Conservation (phyloP, 257 asterid species). For the Sherardia arvensis region DNA sequence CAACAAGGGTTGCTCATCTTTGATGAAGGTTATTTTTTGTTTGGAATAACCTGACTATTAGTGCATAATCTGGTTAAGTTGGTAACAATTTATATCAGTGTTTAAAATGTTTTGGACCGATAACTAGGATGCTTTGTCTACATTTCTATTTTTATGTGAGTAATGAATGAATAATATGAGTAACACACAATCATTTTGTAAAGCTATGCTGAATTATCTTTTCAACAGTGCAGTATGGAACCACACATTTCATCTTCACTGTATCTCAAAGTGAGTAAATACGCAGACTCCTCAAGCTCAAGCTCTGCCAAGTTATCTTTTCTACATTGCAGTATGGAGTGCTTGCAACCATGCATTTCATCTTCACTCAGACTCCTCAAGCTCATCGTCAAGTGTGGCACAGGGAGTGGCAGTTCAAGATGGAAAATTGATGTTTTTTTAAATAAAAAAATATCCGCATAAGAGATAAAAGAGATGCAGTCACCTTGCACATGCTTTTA, state of each 20-base stretch:
- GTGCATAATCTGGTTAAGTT: not conserved
- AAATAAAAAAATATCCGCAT: not conserved
- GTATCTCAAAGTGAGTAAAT: conserved; percentile 89
- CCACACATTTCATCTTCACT: conserved; percentile 91
- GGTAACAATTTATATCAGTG: not conserved
- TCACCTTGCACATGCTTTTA: not conserved
- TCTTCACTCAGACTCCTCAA: conserved; percentile 85
- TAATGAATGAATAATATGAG: no score
- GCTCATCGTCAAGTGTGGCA: conserved; percentile 96
- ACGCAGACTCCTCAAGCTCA: conserved; percentile 76
- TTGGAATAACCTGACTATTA: not conserved
- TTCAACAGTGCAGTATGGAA: conserved; percentile 56
- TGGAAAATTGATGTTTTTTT: not conserved
- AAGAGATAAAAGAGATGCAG: not conserved
- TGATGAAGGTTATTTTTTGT: not conserved
- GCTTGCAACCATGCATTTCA: conserved; percentile 90
- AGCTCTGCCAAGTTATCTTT: not conserved
- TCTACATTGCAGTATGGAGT: conserved; percentile 56
- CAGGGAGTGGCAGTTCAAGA: conserved; percentile 80
- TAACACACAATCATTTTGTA: not conserved
- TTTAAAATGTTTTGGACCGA: not conserved
- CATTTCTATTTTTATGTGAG: no score
- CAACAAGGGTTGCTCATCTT: not conserved
- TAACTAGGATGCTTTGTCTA: not conserved
- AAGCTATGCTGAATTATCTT: not conserved